phyloP scores from a whole-genome alignment of 257 asterid species.

The Ballota nigra region DNA sequence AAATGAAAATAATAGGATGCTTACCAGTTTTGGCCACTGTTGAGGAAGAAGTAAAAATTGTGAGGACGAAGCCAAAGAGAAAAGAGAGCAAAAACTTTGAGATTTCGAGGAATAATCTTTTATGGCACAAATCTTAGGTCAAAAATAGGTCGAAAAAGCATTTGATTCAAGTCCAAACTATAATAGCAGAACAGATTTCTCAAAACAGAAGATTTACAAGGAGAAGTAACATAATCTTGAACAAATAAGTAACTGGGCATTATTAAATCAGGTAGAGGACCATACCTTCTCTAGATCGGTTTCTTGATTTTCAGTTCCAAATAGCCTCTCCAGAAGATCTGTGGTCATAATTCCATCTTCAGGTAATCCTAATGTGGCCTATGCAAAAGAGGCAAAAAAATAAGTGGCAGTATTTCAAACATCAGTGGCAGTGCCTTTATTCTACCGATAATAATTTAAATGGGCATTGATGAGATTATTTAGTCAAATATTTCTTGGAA shows the following conservation, averaged over 20 bases:
- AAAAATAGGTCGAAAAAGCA: background rate
- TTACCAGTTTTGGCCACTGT: background rate
- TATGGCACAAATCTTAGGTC: background rate
- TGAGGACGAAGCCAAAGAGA: background rate
- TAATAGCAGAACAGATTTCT: background rate
- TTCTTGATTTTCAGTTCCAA: slow-evolving; percentile 29
- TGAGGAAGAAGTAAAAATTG: background rate
- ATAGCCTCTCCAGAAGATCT: slow-evolving; percentile 61
- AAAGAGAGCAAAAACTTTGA: background rate
- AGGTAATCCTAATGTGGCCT: slow-evolving; percentile 58
- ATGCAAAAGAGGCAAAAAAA: slow-evolving; percentile 27
- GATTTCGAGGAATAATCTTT: slow-evolving; percentile 3
- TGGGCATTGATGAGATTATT: background rate
- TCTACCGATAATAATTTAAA: background rate
- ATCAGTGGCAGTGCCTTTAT: background rate
- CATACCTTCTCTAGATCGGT: slow-evolving; percentile 35
- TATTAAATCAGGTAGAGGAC: slow-evolving; percentile 6
- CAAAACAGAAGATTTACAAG: background rate
- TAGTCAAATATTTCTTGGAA: background rate
- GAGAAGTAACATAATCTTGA: background rate
- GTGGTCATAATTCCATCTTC: slow-evolving; percentile 93
- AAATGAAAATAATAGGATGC: background rate
- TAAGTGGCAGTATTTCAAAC: slow-evolving; percentile 8
- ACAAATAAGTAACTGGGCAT: background rate
- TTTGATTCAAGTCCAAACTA: background rate